A percentile compares a stretch with the other conserved stretches of the same genome.
These are phyloP conservation scores for Geotrichum carabidarum DNA, from an alignment of 1,139 yeast species.

Conservation along the genomic window DNA sequence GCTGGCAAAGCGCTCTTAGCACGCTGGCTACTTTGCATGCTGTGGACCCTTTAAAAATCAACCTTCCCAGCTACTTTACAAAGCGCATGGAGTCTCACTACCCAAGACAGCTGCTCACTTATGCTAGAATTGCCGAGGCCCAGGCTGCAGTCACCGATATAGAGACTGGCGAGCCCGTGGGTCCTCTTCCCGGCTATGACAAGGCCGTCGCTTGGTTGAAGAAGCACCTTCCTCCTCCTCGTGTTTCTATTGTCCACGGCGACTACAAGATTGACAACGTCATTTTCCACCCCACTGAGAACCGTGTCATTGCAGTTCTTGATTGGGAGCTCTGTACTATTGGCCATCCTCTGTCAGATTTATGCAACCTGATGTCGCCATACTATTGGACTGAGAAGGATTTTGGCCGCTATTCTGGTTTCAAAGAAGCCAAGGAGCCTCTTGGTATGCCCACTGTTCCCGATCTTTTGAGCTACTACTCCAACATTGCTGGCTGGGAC, in stretches of 20 bases:
- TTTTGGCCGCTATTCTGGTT: slow-evolving; percentile 18
- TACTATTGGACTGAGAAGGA: slow-evolving; percentile 44
- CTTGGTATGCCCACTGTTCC: slow-evolving; percentile 31
- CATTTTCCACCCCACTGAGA: slow-evolving; percentile 49
- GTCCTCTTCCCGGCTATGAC: slow-evolving; percentile 49
- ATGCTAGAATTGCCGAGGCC: slow-evolving; percentile 45
- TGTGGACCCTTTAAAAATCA: slow-evolving; percentile 46
- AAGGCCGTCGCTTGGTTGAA: slow-evolving; percentile 45
- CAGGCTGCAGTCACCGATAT: slow-evolving; percentile 41
- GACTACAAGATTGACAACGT: slow-evolving; percentile 65
- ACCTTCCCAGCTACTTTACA: slow-evolving; percentile 43
- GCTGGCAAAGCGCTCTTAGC: slow-evolving; percentile 51
- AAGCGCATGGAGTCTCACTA: slow-evolving; percentile 46
- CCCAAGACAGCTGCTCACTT: slow-evolving; percentile 51
- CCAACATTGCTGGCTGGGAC: slow-evolving; percentile 32
- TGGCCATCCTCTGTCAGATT: slow-evolving; percentile 63
- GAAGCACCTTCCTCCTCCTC: slow-evolving; percentile 48
- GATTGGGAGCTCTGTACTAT: slow-evolving; percentile 69
- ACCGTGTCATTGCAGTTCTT: slow-evolving; percentile 51
- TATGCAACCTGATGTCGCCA: slow-evolving; percentile 58
- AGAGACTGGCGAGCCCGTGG: slow-evolving; percentile 40
- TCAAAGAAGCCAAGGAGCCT: slow-evolving; percentile 20
- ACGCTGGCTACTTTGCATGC: slow-evolving; percentile 52
- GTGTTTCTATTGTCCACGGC: slow-evolving; percentile 55
- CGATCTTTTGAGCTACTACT: slow-evolving; percentile 28